Evolutionary conservation across 208 protist genomes (phyloP).

Genomic region (Sergeia podlipaevii): DNA sequence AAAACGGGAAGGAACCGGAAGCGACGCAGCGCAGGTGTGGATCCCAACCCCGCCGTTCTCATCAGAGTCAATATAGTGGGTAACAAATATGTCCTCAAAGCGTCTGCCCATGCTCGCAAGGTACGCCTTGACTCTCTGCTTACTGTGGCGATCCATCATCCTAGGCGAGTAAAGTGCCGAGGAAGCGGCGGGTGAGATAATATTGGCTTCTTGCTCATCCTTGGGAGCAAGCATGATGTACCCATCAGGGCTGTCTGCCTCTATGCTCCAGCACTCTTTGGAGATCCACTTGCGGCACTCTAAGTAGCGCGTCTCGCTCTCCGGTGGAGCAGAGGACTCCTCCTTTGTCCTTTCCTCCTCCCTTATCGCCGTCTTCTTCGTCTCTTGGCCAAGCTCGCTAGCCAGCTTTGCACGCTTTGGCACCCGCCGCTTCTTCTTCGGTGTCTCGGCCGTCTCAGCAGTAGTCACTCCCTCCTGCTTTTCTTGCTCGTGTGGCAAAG

Average conservation of each 20-base stretch:
- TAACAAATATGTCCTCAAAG: conserved; percentile 59
- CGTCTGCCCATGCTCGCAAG: conserved; percentile 63
- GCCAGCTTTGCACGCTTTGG: conserved; percentile 20
- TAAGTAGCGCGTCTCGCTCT: no score
- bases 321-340: not conserved
- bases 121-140: conserved; percentile 56
- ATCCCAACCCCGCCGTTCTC: conserved; percentile 21
- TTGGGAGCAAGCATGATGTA: conserved; percentile 62
- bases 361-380: not conserved
- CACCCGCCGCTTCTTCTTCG: conserved; percentile 10
- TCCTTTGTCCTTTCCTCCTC: not conserved
- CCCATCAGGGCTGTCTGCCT: conserved; percentile 61
- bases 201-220: conserved; percentile 11
- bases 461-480: no score
- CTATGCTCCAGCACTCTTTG: conserved; percentile 47
- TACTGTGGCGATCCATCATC: conserved; percentile 41
- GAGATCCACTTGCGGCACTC: conserved; percentile 18
- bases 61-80: conserved; percentile 43
- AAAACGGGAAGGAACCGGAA: conserved; percentile 68
- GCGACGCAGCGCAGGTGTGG: conserved; percentile 38
- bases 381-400: not conserved
- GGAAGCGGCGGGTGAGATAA: conserved; percentile 14
- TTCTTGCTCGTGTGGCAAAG: no score
- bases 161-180: conserved; percentile 45
- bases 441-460: no score